phyloP scores from a whole-genome alignment of 192 early-diverging fungal genomes.

The Coemansia sp. region DNA sequence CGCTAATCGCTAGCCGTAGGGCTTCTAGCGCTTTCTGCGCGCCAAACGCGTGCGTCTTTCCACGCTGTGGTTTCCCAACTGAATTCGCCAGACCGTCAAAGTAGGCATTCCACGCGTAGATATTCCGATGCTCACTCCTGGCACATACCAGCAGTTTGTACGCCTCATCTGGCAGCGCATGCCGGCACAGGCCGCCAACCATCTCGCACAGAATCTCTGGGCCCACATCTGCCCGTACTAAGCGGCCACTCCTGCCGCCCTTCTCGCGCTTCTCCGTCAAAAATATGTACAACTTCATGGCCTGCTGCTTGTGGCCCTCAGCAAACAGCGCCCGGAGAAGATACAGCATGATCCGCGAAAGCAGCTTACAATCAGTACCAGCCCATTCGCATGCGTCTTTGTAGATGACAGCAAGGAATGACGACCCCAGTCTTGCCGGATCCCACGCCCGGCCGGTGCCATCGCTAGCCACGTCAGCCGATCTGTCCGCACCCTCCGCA shows the following conservation, averaged over 20 bases:
- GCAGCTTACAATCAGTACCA: not conserved
- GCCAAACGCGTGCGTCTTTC: not conserved
- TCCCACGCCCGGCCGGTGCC: constrained; percentile 20
- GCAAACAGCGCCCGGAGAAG: constrained; percentile 29
- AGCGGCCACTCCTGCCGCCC: not conserved
- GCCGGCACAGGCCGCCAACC: constrained; percentile 25
- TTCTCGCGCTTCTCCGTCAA: not conserved
- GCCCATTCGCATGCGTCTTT: constrained; percentile 7
- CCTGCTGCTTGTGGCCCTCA: constrained; percentile 14
- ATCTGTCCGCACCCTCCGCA: not conserved
- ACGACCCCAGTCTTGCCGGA: constrained; percentile 26
- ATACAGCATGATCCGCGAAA: constrained; percentile 12
- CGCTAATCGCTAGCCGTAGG: constrained; percentile 2
- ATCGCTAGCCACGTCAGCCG: not conserved
- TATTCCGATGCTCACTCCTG: not conserved
- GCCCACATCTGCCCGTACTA: not conserved
- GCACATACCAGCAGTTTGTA: constrained; percentile 4
- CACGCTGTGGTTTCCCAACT: not conserved
- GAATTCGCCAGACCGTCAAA: constrained; percentile 23
- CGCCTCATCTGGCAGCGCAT: constrained; percentile 15
- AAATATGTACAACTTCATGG: constrained; percentile 14
- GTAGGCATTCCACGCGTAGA: constrained; percentile 41
- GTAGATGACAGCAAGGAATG: constrained; percentile 16
- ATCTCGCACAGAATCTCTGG: constrained; percentile 38
- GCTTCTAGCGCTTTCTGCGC: not conserved